A percentile compares a stretch with the other conserved stretches of the same genome.
Evolutionary conservation across 805 yeast genomes (phyloP).

Genomic region (Priceomyces fermenticarens): DNA sequence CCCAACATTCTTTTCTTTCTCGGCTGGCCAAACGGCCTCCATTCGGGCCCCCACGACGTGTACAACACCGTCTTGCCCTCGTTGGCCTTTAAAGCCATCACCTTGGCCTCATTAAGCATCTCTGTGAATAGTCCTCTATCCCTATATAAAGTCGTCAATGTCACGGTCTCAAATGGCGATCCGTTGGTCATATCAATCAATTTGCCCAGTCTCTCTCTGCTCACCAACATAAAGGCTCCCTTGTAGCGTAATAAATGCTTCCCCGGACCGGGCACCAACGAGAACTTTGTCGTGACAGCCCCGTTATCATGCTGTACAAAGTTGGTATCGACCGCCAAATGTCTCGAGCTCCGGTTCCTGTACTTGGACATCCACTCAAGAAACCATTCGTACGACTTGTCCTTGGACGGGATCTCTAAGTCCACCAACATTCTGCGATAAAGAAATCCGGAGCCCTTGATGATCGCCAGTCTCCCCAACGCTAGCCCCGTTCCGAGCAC

Average conservation of each 20-base stretch:
- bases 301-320: constrained; percentile 91
- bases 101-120: constrained; percentile 78
- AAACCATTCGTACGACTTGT: constrained; percentile 92
- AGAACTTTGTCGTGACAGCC: constrained; percentile 78
- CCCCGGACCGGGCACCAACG: constrained; percentile 97
- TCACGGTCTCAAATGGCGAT: constrained; percentile 94
- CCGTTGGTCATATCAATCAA: constrained; percentile 87
- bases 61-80: constrained; percentile 93
- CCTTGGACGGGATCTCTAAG: constrained; percentile 88
- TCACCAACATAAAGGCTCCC: constrained; percentile 85
- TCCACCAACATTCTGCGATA: constrained; percentile 87
- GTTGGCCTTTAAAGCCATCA: constrained; percentile 71
- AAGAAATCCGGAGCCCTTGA: constrained; percentile 60
- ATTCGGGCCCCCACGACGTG: constrained; percentile 97
- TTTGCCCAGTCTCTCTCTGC: constrained; percentile 86
- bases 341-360: constrained; percentile 73
- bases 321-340: constrained; percentile 84
- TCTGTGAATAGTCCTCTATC: constrained; percentile 71
- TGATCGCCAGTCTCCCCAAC: constrained; percentile 64
- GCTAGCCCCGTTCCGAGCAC: constrained; percentile 88
- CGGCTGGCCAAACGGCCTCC: constrained; percentile 98
- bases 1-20: constrained; percentile 79
- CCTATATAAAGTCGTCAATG: constrained; percentile 81
- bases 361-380: constrained; percentile 92
- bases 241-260: constrained; percentile 81